Evolutionary conservation across 805 yeast species (phyloP), one percentile per base, ranked within the genome.

Genomic region (Ogataea wickerhamii): DNA sequence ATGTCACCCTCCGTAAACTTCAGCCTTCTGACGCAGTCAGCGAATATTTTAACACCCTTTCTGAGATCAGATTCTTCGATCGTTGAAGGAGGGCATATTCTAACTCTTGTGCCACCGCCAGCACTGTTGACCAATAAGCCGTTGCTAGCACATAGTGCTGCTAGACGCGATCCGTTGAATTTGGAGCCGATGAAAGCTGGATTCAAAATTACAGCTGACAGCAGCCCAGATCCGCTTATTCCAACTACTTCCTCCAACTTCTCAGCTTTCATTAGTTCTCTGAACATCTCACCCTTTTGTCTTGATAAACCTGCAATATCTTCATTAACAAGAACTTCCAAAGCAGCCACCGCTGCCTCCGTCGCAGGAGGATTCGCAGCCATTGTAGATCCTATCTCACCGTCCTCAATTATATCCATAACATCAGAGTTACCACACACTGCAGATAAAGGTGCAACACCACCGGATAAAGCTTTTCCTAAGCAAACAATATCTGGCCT

Each of bases 311-410:
- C 42, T 6, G 47, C 25, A 4, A 54, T 44, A 17, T 53, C 33
- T 18, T 55, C 61, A n/a, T 54, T 55, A 1, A 45, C 40, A 19
- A 57, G 38, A n/a, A 57, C 58, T 3, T 53, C 55, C 24, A 57
- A 35, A 18, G 60, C 58, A 10, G 60, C 59, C 27, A 50, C 40
- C 4, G 55, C 59, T 8, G 61, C 60, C 6, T 42, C 56, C 1
- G 60, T 54, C 6, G 60, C 56, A 11, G 58, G 58, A 11, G 62
- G 61, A 22, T 45, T 48, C 8, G 51, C 57, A 2, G 60, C 58
- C 58, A 57, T 54, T 1, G 62, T 57, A 4, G 62, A 52, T 1
- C 62, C 62, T 19, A 52, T 39, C 20, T 55, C 56, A 21, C 55
- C 58, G 6, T 14, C 28, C 4, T 39, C 44, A 21, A 57, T 23